These are phyloP conservation scores for Plectosphaerella sp. DNA, from an alignment of 2,329 filamentous ascomycete species.

Conservation along the genomic window DNA sequence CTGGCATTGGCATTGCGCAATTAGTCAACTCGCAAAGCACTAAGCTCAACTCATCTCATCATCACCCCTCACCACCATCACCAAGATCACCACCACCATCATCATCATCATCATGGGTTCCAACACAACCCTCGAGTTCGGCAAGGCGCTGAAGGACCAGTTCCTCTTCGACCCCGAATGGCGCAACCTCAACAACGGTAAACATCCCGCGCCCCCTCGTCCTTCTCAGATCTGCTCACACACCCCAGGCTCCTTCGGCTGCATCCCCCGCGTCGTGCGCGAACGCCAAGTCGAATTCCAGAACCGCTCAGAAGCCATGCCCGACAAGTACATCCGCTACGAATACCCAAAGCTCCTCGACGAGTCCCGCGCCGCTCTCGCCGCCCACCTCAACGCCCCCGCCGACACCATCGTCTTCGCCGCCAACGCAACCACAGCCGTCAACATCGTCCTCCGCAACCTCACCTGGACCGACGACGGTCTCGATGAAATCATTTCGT, in stretches of 20 bases:
- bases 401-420: conserved; percentile 69
- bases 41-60: too few species aligned
- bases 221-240: conserved; percentile 9
- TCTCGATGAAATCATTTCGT: conserved; percentile 74
- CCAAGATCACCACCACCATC: too few species aligned
- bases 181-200: conserved; percentile 76
- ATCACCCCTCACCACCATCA: too few species aligned
- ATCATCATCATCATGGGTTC: background rate
- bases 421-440: conserved; percentile 71
- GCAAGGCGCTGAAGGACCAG: conserved; percentile 46
- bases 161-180: conserved; percentile 68
- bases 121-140: conserved; percentile 18
- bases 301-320: conserved; percentile 59
- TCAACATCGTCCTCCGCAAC: conserved; percentile 78
- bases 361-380: conserved; percentile 58
- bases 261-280: conserved; percentile 61
- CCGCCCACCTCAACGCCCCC: conserved; percentile 61
- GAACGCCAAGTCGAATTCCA: conserved; percentile 60
- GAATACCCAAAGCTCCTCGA: conserved; percentile 60
- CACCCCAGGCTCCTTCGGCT: conserved; percentile 69
- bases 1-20: too few species aligned
- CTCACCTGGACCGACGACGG: conserved; percentile 64
- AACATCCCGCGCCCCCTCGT: conserved; percentile 5
- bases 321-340: conserved; percentile 75
- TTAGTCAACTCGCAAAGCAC: too few species aligned